These are phyloP conservation scores for Picea sitchensis DNA, from an alignment of 75 land plant species.

Conservation along the genomic window DNA sequence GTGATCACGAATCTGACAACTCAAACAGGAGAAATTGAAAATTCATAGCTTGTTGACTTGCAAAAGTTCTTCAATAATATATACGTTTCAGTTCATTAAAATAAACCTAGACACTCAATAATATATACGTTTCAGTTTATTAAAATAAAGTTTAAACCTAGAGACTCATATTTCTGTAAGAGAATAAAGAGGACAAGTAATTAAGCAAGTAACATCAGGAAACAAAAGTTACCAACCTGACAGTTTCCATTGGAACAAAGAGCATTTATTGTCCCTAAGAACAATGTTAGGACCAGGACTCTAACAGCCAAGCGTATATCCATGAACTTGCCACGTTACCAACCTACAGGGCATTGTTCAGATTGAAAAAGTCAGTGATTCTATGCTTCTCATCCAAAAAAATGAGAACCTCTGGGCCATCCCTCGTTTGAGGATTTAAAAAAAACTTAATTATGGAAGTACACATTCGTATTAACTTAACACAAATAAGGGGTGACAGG, in stretches of 20 bases:
- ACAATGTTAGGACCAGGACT: neutral
- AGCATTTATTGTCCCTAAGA: neutral
- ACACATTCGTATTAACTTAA: no score
- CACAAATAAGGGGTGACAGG: no score
- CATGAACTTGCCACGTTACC: neutral
- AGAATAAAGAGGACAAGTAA: no score
- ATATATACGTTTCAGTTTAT: no score
- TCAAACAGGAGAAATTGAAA: neutral
- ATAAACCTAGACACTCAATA: neutral
- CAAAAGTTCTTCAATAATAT: neutral
- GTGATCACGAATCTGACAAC: conserved; percentile 8
- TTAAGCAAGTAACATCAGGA: neutral
- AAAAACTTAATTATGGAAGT: no score
- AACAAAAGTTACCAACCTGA: conserved; percentile 1
- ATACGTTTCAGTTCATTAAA: neutral
- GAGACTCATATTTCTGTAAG: neutral
- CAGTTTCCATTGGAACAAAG: neutral
- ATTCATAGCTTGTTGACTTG: neutral
- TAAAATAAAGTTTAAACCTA: no score
- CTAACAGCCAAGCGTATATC: neutral
- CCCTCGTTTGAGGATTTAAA: no score
- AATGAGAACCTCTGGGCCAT: no score
- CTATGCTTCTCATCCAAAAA: neutral
- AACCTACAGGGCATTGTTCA: neutral
- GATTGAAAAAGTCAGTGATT: neutral